Base-by-base conservation (phyloP, 495 filamentous ascomycete genomes). In the Pyronema omphalodes region DNA sequence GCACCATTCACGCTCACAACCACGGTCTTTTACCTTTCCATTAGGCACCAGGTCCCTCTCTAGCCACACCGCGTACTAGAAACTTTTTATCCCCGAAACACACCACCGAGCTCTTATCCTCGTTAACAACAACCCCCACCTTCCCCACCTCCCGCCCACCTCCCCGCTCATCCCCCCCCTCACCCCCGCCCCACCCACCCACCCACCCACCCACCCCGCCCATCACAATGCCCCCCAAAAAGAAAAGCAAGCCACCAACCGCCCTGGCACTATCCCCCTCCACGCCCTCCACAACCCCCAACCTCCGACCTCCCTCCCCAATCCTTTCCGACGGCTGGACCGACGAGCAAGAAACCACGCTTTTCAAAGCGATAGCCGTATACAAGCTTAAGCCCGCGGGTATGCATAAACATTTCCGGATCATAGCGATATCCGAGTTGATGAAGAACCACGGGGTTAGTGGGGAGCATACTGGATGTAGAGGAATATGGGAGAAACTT, bases 401-500 rank as follows among this genome's bases (percentile, higher is more conserved):
- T 88, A 81, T 98, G 72, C 89, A 98, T 71, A 96, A 93, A 68
- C 88, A 96, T 69, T 96, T 98, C 66, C 85, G 86, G 18, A 89
- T 96, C 72, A 79, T 95, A 54, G 79, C 86, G 3, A 87, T 98
- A 35, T 82, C 84, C 12, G 80, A 91, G 54, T 80, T 84, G 61
- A 74, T 98, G 56, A 81, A 82, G 57, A 86, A 83, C 60, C 86
- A 94, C 66, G 88, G 88, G 54, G 86, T 87, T 68, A 79, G 82
- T 55, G 74, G 79, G 51, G 75, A 78, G 11, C 91, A 98, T 71
- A 94, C 86, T 43, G 80, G 79, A 39, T 86, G 93, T 47, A 79
- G 86, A 3, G 83, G 84, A 7, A 94, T 98, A 51, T 98, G 91
- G 91, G 74, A 73, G 55, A 95, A 96, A 65, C 76, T 98, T 9